Percentiles rank a stretch among this genome's conserved stretches.
Conservation (phyloP, 2,329 filamentous ascomycete species). For the Hypoxylon sp. region DNA sequence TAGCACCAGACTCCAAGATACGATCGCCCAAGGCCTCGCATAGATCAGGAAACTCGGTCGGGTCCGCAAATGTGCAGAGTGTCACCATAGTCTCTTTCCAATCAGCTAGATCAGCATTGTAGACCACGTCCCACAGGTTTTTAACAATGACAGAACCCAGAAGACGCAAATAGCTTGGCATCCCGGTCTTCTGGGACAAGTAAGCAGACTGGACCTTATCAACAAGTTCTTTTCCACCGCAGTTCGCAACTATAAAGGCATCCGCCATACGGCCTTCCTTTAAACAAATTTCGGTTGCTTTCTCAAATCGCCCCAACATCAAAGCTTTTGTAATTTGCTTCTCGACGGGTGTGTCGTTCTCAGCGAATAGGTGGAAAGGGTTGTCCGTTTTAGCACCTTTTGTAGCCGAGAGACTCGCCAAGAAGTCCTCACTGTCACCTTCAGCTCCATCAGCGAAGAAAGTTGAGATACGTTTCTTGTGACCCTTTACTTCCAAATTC, state of each 20-base stretch:
- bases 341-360: conserved; percentile 86
- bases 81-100: conserved; percentile 99
- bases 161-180: conserved; percentile 92
- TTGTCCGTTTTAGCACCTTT: conserved; percentile 95
- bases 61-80: conserved; percentile 94
- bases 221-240: conserved; percentile 91
- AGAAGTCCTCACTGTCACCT: conserved; percentile 84
- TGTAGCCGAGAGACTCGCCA: conserved; percentile 86
- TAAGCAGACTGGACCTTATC: conserved; percentile 95
- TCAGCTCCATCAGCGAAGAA: conserved; percentile 82
- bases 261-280: conserved; percentile 93
- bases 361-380: conserved; percentile 90
- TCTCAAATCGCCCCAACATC: conserved; percentile 91
- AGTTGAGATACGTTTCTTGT: conserved; percentile 76
- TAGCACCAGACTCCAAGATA: conserved; percentile 80
- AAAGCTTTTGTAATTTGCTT: conserved; percentile 89
- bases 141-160: conserved; percentile 94
- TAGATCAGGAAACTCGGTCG: conserved; percentile 91
- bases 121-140: conserved; percentile 97
- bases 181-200: conserved; percentile 83
- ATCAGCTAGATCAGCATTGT: conserved; percentile 91
- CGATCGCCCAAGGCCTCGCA: conserved; percentile 96
- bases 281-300: conserved; percentile 89
- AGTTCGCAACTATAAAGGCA: conserved; percentile 98
- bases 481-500: conserved; percentile 55